A percentile compares a stretch with the other conserved stretches of the same genome.
Evolutionary conservation across 768 basidiomycete species (phyloP).

Genomic region (Rhodosporidiobolus odoratus): DNA sequence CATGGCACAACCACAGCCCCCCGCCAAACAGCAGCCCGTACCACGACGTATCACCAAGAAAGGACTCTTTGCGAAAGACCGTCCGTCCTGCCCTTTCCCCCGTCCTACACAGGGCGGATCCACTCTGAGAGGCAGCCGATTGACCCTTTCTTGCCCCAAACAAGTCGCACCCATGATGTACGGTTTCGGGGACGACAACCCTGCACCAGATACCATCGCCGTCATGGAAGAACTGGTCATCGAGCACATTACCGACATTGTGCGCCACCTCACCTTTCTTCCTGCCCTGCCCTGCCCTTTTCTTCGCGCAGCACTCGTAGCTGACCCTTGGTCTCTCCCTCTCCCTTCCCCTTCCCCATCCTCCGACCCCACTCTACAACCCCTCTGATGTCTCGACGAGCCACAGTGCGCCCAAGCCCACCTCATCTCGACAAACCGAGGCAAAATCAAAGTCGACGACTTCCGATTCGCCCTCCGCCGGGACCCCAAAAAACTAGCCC

Average conservation of each 20-base stretch:
- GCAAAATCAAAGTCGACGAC: conserved; percentile 63
- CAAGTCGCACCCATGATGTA: conserved; percentile 50
- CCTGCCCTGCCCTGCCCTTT: not conserved
- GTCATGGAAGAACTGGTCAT: conserved; percentile 91
- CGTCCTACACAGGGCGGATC: not conserved
- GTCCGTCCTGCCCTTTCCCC: conserved; percentile 8
- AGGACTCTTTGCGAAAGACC: conserved; percentile 40
- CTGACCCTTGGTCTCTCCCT: not conserved
- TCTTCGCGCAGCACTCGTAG: not conserved
- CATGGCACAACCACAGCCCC: not conserved
- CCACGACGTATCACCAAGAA: conserved; percentile 26
- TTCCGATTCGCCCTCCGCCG: conserved; percentile 70
- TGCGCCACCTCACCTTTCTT: conserved; percentile 50
- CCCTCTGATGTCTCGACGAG: conserved; percentile 8
- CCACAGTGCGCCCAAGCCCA: conserved; percentile 40
- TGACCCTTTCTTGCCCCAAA: not conserved
- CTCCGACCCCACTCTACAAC: conserved; percentile 1
- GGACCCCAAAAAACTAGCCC: conserved; percentile 82
- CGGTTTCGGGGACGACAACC: conserved; percentile 86
- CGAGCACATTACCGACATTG: conserved; percentile 83
- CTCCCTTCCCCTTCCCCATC: not conserved
- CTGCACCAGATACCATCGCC: conserved; percentile 77
- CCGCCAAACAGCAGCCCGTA: not conserved
- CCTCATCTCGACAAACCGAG: conserved; percentile 28
- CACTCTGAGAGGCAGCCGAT: not conserved